Evolutionary conservation across 139 green algal species (phyloP).

Genomic region (Tetradesmus lagerheimii): DNA sequence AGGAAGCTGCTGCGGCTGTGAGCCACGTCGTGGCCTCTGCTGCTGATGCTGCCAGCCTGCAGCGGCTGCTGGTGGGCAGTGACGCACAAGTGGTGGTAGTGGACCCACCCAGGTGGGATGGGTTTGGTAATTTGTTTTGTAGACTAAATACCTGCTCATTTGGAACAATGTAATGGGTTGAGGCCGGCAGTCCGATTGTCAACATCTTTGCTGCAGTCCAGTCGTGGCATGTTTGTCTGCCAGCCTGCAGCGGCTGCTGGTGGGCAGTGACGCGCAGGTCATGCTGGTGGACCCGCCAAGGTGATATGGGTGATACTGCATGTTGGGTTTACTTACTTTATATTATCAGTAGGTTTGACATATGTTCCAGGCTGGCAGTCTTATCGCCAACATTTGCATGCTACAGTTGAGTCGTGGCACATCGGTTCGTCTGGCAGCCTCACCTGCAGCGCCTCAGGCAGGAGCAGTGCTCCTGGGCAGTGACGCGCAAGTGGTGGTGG

Average conservation of each 20-base stretch:
- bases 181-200: no score
- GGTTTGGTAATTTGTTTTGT: no score
- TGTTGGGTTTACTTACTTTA: no score
- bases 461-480: not conserved
- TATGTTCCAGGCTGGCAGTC: no score
- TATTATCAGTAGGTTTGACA: no score
- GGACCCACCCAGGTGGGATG: not conserved
- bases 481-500: conserved; percentile 13
- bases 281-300: conserved; percentile 24
- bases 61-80: not conserved
- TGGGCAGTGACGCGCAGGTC: not conserved
- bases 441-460: not conserved
- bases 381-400: no score
- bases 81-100: conserved; percentile 21
- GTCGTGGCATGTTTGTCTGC: no score
- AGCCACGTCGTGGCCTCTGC: conserved; percentile 6
- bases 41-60: not conserved
- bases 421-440: no score
- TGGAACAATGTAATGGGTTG: no score
- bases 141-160: no score
- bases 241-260: conserved; percentile 5
- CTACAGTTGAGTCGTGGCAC: no score
- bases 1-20: conserved; percentile 21
- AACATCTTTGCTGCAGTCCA: no score
- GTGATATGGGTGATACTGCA: not conserved